Percentiles rank a stretch among this genome's conserved stretches.
phyloP scores from a whole-genome alignment of 2,329 filamentous ascomycete genomes.

The Diaporthe vexans region DNA sequence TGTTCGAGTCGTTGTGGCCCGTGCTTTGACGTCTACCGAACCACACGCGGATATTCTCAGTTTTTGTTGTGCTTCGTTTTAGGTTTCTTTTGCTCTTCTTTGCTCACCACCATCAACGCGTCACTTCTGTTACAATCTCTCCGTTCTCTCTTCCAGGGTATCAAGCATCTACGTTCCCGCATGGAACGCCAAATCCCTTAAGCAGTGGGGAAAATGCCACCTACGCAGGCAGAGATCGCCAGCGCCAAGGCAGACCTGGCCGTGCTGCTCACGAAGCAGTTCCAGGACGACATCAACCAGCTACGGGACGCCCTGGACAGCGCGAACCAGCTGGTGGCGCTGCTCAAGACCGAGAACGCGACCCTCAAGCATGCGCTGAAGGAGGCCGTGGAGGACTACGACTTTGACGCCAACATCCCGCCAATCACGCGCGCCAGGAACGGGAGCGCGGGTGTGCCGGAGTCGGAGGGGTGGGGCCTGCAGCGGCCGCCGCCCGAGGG shows the following conservation, averaged over 20 bases:
- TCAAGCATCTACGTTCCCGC: background rate
- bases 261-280: slow-evolving; percentile 38
- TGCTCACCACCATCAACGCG: too few species aligned
- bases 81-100: too few species aligned
- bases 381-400: slow-evolving; percentile 19
- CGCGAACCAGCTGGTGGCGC: slow-evolving; percentile 30
- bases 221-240: slow-evolving; percentile 18
- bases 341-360: slow-evolving; percentile 38
- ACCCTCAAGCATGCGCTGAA: slow-evolving; percentile 34
- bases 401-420: slow-evolving; percentile 30
- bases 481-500: slow-evolving; percentile 40
- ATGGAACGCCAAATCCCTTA: background rate
- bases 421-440: slow-evolving; percentile 14
- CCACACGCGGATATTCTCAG: background rate
- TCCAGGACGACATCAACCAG: slow-evolving; percentile 40
- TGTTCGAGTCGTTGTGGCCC: slow-evolving; percentile 8
- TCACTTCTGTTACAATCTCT: too few species aligned
- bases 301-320: slow-evolving; percentile 39
- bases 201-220: background rate
- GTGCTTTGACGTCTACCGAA: slow-evolving; percentile 6
- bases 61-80: background rate
- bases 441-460: slow-evolving; percentile 12
- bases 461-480: slow-evolving; percentile 18
- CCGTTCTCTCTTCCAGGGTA: background rate
- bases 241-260: slow-evolving; percentile 40